Base-by-base conservation (phyloP, 176 grass and related monocot species). In the Zoysia japonica region DNA sequence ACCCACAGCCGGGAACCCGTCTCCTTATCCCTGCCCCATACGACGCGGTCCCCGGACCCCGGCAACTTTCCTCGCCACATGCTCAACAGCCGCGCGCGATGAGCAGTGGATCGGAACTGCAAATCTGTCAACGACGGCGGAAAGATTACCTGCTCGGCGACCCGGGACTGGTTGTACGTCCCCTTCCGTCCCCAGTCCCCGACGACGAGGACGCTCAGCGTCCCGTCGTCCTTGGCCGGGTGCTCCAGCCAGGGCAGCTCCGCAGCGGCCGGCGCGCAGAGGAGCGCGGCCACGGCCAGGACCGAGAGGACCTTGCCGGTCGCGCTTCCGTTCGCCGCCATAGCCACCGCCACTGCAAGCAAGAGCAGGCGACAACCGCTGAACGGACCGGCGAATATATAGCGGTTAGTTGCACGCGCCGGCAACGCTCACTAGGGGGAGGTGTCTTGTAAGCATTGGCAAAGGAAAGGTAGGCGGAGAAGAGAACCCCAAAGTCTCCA, bases 181-280 rank as follows among this genome's bases (percentile, higher is more conserved):
- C 96, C 96, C 48, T 86, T 91, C 46, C 96, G 93, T 15, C 96
- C 96, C 90, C 88, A 93, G 64, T 99, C 96, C 2, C 96, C 92
- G 90, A 95, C 14, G 69, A 95, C 90, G 65, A 99, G 84, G 57
- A 95, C 65, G 64, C 78, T 92, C 35, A 99, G 74, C 62, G 90
- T 89, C 0, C 86, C 86, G 62, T 84, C 81, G 62, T 69, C 61
- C 70, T 87, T 97, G 49, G 83, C 6, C 46, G 84, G 70, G 53
- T 88, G 89, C 76, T 90, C 79, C 65, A 97, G 37, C 19, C 69
- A 75, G 8, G 45, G 43, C 16, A 97, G 83, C 73, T 83, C 77
- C 5, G 85, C 74, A 47, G 72, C 69, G 41, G 62, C 71, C 71
- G 83, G 67, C 47, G 38, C 44, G 53, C 59, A 87, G 46, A 52